A percentile compares a stretch with the other conserved stretches of the same genome.
These are phyloP conservation scores for Brassica cretica DNA, from an alignment of 345 rosid genomes.

Conservation along the genomic window DNA sequence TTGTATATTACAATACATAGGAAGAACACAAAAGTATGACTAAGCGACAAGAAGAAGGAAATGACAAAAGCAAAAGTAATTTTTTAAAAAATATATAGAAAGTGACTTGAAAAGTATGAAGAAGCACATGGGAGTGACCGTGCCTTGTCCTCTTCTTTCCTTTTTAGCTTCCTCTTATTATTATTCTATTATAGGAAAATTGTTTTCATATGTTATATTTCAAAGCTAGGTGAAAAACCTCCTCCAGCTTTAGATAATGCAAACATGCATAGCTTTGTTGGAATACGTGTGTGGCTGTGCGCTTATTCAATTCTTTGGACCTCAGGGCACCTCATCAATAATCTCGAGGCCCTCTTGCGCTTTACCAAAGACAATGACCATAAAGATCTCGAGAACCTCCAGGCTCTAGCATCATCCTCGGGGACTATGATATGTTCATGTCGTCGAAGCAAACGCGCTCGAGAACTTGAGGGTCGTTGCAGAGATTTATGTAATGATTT, in stretches of 20 bases:
- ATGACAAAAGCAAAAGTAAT: constrained; percentile 19
- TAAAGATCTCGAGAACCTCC: not conserved
- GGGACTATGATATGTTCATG: not conserved
- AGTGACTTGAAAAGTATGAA: constrained; percentile 27
- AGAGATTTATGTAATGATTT: not conserved
- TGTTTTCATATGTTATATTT: not conserved
- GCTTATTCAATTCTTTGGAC: too few relatives aligned
- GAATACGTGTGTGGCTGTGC: not conserved
- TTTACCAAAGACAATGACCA: not conserved
- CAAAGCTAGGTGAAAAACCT: not conserved
- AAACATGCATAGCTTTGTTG: not conserved
- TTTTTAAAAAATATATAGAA: not conserved
- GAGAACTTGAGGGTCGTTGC: not conserved
- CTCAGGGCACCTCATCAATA: not conserved
- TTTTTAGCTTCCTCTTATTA: constrained; percentile 2
- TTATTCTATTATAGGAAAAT: not conserved
- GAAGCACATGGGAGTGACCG: constrained; percentile 40
- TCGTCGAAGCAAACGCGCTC: not conserved
- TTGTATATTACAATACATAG: not conserved
- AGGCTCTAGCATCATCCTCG: not conserved
- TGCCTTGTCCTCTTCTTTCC: constrained; percentile 33
- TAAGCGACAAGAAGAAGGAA: constrained; percentile 31
- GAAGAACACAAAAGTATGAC: constrained; percentile 18
- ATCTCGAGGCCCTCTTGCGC: not conserved
- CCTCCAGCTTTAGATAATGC: not conserved